These are phyloP conservation scores for Penicillium dipodomyicola DNA, from an alignment of 495 filamentous ascomycete species.

Conservation along the genomic window DNA sequence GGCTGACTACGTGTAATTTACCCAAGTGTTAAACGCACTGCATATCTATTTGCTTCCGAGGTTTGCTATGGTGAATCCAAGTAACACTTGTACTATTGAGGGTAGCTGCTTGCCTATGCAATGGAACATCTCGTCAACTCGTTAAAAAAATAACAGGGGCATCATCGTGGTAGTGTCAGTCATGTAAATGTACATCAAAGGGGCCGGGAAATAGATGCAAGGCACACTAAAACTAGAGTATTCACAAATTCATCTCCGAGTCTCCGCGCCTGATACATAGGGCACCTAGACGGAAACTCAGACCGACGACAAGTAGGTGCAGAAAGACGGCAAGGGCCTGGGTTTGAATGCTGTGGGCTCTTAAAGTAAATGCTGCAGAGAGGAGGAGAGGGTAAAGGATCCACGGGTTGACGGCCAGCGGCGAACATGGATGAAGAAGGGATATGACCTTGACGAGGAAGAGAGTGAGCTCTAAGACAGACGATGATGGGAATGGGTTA, in stretches of 20 bases:
- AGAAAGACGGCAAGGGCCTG: constrained; percentile 29
- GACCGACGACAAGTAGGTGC: constrained; percentile 34
- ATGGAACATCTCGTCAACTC: background rate
- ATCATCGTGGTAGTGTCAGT: background rate
- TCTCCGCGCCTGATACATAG: constrained; percentile 37
- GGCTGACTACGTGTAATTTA: background rate
- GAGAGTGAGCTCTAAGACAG: constrained; percentile 38
- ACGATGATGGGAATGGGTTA: constrained; percentile 27
- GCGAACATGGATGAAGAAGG: constrained; percentile 57
- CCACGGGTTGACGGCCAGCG: constrained; percentile 56
- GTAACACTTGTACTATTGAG: background rate
- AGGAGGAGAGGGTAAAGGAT: constrained; percentile 60
- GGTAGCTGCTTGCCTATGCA: background rate
- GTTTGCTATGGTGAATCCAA: background rate
- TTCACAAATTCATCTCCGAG: background rate
- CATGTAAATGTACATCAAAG: background rate
- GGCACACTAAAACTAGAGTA: no score
- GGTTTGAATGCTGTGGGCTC: constrained; percentile 22
- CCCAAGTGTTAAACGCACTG: background rate
- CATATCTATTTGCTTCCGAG: background rate
- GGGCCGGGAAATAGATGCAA: background rate
- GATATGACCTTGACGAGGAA: constrained; percentile 58
- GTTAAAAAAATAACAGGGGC: background rate
- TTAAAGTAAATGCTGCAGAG: constrained; percentile 55
- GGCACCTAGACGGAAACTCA: constrained; percentile 32